phyloP scores from a whole-genome alignment of 2,329 filamentous ascomycete genomes.

The Bretziella fagacearum region DNA sequence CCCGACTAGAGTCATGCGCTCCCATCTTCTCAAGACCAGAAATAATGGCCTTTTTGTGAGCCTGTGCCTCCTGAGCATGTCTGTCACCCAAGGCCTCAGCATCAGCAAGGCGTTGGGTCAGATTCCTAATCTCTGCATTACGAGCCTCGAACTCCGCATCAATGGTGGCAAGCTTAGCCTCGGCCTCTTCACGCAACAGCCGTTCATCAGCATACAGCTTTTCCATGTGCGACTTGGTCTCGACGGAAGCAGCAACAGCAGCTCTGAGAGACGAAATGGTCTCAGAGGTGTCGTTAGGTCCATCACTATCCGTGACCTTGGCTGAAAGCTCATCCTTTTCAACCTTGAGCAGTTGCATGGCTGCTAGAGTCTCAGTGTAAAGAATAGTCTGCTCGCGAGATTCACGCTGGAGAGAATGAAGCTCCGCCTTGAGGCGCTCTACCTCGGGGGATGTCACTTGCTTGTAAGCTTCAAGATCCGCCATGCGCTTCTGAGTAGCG shows the following conservation, averaged over 20 bases:
- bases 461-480: constrained; percentile 68
- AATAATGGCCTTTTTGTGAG: constrained; percentile 68
- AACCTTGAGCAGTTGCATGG: constrained; percentile 59
- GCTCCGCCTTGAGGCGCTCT: constrained; percentile 67
- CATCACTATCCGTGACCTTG: constrained; percentile 51
- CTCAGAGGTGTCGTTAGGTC: constrained; percentile 49
- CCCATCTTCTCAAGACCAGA: constrained; percentile 63
- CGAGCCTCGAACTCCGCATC: constrained; percentile 69
- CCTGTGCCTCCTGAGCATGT: constrained; percentile 71
- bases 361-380: constrained; percentile 57
- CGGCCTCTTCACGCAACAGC: constrained; percentile 52
- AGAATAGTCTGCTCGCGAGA: constrained; percentile 67
- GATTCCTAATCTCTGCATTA: constrained; percentile 57
- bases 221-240: constrained; percentile 62
- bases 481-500: constrained; percentile 65
- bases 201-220: constrained; percentile 72
- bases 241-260: constrained; percentile 62
- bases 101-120: constrained; percentile 59
- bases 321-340: constrained; percentile 65
- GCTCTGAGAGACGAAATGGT: constrained; percentile 60
- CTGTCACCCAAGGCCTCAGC: constrained; percentile 77
- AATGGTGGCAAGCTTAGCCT: constrained; percentile 59
- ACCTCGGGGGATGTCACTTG: constrained; percentile 72
- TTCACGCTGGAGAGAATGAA: constrained; percentile 63
- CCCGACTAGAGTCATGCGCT: constrained; percentile 32